Conservation (phyloP, 2,329 filamentous ascomycete genomes). For the Apiospora marii region DNA sequence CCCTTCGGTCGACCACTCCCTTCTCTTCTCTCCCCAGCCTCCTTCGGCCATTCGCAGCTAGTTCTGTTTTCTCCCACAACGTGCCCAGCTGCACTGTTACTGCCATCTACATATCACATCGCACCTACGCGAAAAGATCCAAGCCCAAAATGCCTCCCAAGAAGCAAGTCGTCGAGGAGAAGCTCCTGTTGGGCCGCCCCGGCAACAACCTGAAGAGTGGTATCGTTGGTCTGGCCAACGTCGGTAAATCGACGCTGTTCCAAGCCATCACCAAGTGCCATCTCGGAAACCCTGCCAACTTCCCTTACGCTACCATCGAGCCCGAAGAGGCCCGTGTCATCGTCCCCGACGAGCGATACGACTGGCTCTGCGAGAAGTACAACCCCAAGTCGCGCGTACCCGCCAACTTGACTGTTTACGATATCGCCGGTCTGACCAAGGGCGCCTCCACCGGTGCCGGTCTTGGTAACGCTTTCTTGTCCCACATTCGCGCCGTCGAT, state of each 20-base stretch:
- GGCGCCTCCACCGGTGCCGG: constrained; percentile 97
- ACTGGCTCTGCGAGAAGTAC: constrained; percentile 96
- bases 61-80: constrained; percentile 65
- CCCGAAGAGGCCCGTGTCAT: constrained; percentile 98
- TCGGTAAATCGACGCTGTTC: constrained; percentile 99
- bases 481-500: constrained; percentile 97
- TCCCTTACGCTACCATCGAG: constrained; percentile 98
- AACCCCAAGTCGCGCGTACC: constrained; percentile 98
- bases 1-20: constrained; percentile 45
- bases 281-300: constrained; percentile 98
- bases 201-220: constrained; percentile 99
- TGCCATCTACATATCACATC: constrained; percentile 53
- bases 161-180: constrained; percentile 90
- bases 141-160: constrained; percentile 91
- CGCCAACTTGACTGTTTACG: constrained; percentile 96
- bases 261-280: constrained; percentile 98
- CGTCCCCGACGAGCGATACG: constrained; percentile 93
- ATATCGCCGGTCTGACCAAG: constrained; percentile 95
- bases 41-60: constrained; percentile 68
- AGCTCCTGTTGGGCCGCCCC: constrained; percentile 92
- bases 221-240: constrained; percentile 99
- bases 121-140: constrained; percentile 67
- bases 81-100: constrained; percentile 57
- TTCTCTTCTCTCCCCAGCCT: constrained; percentile 63
- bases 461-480: constrained; percentile 97